Conservation (phyloP, 2,329 filamentous ascomycete genomes). For the Penicillium frequentans region DNA sequence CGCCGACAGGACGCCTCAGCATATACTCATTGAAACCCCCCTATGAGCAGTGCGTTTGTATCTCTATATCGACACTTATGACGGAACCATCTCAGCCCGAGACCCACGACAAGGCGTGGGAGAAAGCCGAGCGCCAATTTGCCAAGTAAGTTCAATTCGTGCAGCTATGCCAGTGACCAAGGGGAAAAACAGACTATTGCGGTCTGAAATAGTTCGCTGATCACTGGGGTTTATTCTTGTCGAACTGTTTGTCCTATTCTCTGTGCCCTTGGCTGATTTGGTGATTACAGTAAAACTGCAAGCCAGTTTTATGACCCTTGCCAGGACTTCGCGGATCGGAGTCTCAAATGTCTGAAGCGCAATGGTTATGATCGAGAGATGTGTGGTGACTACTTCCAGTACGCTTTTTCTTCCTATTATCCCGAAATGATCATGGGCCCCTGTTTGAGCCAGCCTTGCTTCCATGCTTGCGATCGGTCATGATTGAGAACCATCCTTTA, state of each 20-base stretch:
- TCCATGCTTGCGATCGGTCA: neutral
- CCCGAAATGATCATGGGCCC: neutral
- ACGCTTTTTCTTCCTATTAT: conserved; percentile 35
- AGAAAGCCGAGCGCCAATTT: conserved; percentile 62
- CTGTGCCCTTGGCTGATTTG: neutral
- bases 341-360: conserved; percentile 82
- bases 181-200: neutral
- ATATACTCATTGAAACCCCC: neutral
- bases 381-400: conserved; percentile 97
- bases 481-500: neutral
- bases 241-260: neutral
- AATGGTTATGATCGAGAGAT: conserved; percentile 86
- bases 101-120: conserved; percentile 51
- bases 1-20: neutral
- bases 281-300: conserved; percentile 67
- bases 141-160: conserved; percentile 52
- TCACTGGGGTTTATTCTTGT: neutral
- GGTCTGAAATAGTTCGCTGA: conserved; percentile 6
- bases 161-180: neutral
- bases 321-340: conserved; percentile 83
- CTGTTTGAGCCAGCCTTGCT: neutral
- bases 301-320: conserved; percentile 96
- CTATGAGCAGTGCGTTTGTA: neutral
- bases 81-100: conserved; percentile 18
- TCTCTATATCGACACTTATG: conserved; percentile 13